phyloP scores from a whole-genome alignment of 208 protist genomes.

The Trypanosoma melophagium region DNA sequence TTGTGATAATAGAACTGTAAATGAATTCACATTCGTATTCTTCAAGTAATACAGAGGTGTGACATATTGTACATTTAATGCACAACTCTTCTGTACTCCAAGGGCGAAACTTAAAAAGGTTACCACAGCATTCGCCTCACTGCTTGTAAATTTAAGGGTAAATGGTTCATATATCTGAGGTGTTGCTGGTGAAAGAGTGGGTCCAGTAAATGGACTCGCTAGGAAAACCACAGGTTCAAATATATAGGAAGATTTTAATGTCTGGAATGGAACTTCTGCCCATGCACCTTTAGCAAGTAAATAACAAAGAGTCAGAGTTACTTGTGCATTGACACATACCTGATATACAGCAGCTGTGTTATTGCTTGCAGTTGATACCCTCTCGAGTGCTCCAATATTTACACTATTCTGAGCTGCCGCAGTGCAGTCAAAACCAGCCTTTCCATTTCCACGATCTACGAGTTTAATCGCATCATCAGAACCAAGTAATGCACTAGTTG shows the following conservation, averaged over 20 bases:
- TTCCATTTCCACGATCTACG: constrained; percentile 31
- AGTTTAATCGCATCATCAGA: constrained; percentile 51
- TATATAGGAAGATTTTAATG: constrained; percentile 49
- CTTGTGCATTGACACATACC: constrained; percentile 48
- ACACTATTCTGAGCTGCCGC: constrained; percentile 32
- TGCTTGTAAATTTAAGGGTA: constrained; percentile 55
- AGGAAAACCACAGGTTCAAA: constrained; percentile 44
- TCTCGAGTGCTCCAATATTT: constrained; percentile 37
- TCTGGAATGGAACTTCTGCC: constrained; percentile 74
- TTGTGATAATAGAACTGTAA: constrained; percentile 46
- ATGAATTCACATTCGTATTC: constrained; percentile 36
- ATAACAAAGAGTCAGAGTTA: constrained; percentile 78
- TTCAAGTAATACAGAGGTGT: constrained; percentile 46
- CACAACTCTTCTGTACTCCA: constrained; percentile 44
- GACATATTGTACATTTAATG: constrained; percentile 46
- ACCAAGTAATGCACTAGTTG: constrained; percentile 31
- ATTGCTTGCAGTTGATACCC: constrained; percentile 41
- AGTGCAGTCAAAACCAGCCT: constrained; percentile 61
- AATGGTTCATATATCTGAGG: constrained; percentile 80
- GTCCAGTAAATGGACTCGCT: constrained; percentile 54
- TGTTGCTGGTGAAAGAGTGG: constrained; percentile 30
- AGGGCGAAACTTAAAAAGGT: constrained; percentile 61
- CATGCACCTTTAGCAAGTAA: constrained; percentile 43
- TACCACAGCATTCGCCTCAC: constrained; percentile 28
- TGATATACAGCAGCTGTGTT: constrained; percentile 46